A percentile compares a stretch with the other conserved stretches of the same genome.
Evolutionary conservation across 257 asterid species (phyloP).

Genomic region (Datura wrightii): DNA sequence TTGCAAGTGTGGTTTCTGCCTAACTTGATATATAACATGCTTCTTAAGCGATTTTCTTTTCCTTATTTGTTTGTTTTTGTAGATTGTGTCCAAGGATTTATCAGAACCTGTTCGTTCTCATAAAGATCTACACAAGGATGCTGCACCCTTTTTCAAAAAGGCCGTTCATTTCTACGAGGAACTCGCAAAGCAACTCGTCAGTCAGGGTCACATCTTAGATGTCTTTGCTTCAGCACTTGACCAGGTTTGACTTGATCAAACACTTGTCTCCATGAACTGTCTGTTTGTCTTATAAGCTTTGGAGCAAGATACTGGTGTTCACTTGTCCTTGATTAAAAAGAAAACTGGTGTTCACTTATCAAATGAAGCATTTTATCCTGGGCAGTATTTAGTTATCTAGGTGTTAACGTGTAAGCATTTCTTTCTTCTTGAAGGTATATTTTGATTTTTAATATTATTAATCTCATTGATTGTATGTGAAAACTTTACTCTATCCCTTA

Average conservation of each 20-base stretch:
- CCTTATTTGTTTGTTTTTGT: conserved; percentile 33
- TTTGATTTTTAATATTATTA: neutral
- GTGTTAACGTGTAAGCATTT: neutral
- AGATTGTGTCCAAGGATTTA: conserved; percentile 93
- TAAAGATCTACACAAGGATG: conserved; percentile 97
- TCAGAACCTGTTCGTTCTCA: conserved; percentile 98
- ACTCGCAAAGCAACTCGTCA: conserved; percentile 84
- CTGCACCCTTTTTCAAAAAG: conserved; percentile 86
- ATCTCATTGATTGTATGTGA: neutral
- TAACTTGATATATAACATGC: neutral
- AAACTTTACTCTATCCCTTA: neutral
- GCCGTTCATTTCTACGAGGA: conserved; percentile 86
- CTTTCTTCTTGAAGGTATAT: neutral
- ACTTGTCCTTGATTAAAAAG: neutral
- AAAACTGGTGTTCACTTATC: neutral
- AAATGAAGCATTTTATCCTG: conserved; percentile 13
- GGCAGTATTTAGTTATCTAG: neutral
- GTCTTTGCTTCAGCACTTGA: conserved; percentile 97
- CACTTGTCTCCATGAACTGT: neutral
- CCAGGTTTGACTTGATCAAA: conserved; percentile 64
- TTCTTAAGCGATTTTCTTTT: neutral
- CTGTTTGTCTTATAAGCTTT: neutral
- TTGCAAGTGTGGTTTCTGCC: neutral
- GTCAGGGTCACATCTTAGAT: conserved; percentile 92
- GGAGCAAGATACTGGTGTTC: neutral